Evolutionary conservation across 2,329 filamentous ascomycete genomes (phyloP).

Genomic region (Sphaceloma murrayae): DNA sequence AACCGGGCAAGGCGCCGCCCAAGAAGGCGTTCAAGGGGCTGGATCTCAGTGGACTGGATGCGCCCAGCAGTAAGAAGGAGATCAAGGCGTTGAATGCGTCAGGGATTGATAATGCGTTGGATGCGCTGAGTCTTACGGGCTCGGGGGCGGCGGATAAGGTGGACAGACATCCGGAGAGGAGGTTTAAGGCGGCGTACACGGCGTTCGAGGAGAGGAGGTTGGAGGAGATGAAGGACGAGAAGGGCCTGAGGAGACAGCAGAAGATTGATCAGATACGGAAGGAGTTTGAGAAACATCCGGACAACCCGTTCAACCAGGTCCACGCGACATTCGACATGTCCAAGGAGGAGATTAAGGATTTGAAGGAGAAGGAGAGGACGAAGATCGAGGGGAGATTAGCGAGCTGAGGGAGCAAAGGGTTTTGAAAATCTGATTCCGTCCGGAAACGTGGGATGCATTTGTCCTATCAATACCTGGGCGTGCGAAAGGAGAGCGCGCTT

Average conservation of each 20-base stretch:
- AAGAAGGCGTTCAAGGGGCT: slow-evolving; percentile 51
- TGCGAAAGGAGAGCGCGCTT: too few relatives aligned
- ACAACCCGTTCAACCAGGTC: slow-evolving; percentile 92
- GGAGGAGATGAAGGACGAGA: slow-evolving; percentile 76
- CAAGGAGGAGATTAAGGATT: slow-evolving; percentile 62
- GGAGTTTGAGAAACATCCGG: slow-evolving; percentile 89
- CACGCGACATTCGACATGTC: slow-evolving; percentile 60
- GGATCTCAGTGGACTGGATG: slow-evolving; percentile 65
- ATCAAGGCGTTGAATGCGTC: slow-evolving; percentile 62
- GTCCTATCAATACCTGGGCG: too few relatives aligned
- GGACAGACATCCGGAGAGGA: slow-evolving; percentile 78
- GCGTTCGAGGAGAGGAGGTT: slow-evolving; percentile 73
- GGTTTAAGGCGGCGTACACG: slow-evolving; percentile 77
- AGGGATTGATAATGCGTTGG: slow-evolving; percentile 88
- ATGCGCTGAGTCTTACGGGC: slow-evolving; percentile 60
- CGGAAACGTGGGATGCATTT: too few relatives aligned
- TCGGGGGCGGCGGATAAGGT: slow-evolving; percentile 56
- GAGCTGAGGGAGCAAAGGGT: slow-evolving; percentile 16
- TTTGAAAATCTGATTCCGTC: too few relatives aligned
- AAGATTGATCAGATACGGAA: slow-evolving; percentile 73
- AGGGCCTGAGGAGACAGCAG: slow-evolving; percentile 72
- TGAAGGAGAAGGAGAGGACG: slow-evolving; percentile 56
- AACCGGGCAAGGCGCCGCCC: slow-evolving; percentile 54
- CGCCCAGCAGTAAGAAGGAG: slow-evolving; percentile 38
- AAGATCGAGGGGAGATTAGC: slow-evolving; percentile 66